These are phyloP conservation scores for Nicotiana attenuata DNA, from an alignment of 257 asterid species.

Conservation along the genomic window DNA sequence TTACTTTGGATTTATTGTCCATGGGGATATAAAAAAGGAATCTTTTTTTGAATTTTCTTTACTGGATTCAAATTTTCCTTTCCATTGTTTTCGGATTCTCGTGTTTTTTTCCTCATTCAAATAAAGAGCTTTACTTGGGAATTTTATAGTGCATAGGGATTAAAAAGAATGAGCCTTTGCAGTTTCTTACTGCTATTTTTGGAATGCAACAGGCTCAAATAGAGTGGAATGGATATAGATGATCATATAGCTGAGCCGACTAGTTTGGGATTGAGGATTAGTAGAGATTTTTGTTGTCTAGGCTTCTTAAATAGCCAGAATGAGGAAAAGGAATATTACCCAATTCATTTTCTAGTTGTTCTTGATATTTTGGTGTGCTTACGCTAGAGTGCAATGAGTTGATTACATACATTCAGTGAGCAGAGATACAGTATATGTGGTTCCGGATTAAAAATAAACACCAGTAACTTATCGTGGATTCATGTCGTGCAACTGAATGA, in stretches of 20 bases:
- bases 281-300: neutral
- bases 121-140: neutral
- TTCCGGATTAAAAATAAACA: neutral
- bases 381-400: neutral
- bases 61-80: neutral
- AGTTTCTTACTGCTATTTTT: neutral
- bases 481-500: neutral
- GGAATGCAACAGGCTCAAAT: neutral
- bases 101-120: no score
- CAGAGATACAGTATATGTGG: neutral
- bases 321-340: neutral
- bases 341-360: neutral
- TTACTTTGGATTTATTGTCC: neutral
- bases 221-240: neutral
- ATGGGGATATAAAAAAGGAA: neutral
- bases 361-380: neutral
- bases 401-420: neutral
- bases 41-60: neutral
- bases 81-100: neutral
- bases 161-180: neutral
- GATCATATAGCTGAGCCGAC: neutral
- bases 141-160: neutral
- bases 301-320: neutral
- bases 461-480: neutral
- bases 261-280: neutral